Evolutionary conservation across 192 early-diverging fungal genomes (phyloP), one percentile per base, ranked within the genome.

Genomic region (Glomus cerebriforme): DNA sequence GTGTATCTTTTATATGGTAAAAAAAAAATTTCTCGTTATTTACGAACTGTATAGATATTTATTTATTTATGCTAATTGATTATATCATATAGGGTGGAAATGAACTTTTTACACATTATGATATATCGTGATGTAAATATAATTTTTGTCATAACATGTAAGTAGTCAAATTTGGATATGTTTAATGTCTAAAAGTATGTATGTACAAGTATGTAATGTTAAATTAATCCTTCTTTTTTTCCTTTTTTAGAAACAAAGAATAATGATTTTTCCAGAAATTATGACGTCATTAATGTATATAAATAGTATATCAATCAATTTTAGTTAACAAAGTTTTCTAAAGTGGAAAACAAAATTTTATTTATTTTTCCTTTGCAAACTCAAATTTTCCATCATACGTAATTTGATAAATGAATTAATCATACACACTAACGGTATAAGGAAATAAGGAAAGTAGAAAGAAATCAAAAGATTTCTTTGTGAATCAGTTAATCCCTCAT

Each of bases 391-490:
- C 4, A 15, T 22, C n/a, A n/a, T 54, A 3, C 39, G 39, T 29
- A 73, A 29, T 73, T 8, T 73, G 3, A 1, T 7, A 32, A 73
- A 73, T 0, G 45, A 58, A 15, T 73, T 37, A 7, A 73, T 34
- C 31, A 73, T 12, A 54, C 71, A 73, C 13, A 54, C 43, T 4
- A 91, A 63, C 0, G 93, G 93, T 35, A 94, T 82, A 9, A 92
- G 22, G 0, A 92, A 81, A 77, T 91, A 94, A n/a, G 93, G 92
- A 47, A 82, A n/a, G 78, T 94, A 94, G n/a, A 91, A 63, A 15
- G 29, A 62, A 9, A 75, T 47, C 64, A 85, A 60, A 49, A 81
- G 63, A 45, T 37, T 22, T 58, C 73, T 85, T 73, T 82, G 81
- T 1, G 29, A 5, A 19, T 81, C 78, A 2, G 65, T 76, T 65